Percentiles rank a stretch among this genome's conserved stretches.
phyloP scores from a whole-genome alignment of 2,329 filamentous ascomycete species.

The Pseudogymnoascus sp. region DNA sequence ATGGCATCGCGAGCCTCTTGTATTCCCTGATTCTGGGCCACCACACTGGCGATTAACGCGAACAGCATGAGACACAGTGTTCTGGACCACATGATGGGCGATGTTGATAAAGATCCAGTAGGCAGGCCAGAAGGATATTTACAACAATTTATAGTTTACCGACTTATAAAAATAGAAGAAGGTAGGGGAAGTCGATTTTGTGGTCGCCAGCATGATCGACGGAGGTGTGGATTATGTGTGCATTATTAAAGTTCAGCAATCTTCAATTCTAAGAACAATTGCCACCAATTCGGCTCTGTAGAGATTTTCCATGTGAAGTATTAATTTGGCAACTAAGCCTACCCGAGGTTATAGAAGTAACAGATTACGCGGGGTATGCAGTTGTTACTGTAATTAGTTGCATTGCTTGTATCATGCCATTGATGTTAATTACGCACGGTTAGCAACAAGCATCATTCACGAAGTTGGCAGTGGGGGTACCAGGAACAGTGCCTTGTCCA shows the following conservation, averaged over 20 bases:
- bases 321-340: not conserved
- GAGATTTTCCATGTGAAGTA: not conserved
- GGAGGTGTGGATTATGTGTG: not conserved
- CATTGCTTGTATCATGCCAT: not conserved
- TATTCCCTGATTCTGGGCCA: not conserved
- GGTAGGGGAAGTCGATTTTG: not conserved
- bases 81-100: conserved; percentile 5
- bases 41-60: not conserved
- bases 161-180: not conserved
- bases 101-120: conserved; percentile 1
- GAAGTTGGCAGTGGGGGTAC: not conserved
- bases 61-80: not conserved
- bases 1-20: not conserved
- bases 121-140: not conserved
- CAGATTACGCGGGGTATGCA: not conserved
- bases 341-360: not conserved
- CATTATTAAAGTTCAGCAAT: not conserved
- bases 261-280: not conserved
- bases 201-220: conserved; percentile 1
- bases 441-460: not conserved
- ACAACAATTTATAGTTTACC: not conserved
- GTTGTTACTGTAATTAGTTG: not conserved
- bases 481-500: not conserved
- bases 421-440: not conserved
- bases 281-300: not conserved